phyloP scores from a whole-genome alignment of 202 grass and related monocot species.

The Panicum hallii region DNA sequence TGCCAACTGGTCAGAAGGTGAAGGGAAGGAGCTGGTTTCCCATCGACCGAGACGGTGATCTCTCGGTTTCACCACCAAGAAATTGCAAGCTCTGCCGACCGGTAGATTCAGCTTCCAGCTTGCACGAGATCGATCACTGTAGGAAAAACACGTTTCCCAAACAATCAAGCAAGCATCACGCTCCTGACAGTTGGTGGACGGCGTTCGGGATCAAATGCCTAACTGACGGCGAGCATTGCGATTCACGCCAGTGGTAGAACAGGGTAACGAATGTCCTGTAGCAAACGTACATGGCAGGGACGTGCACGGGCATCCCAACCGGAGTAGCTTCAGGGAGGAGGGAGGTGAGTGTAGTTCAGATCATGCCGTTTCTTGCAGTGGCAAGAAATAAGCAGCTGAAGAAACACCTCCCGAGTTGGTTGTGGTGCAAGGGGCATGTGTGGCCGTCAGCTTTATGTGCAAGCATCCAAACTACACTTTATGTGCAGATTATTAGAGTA shows the following conservation, averaged over 20 bases:
- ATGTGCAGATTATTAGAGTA: neutral
- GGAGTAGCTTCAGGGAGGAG: no score
- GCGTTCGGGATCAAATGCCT: neutral
- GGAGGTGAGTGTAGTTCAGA: neutral
- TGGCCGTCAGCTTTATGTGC: conserved; percentile 50
- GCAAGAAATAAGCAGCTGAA: conserved; percentile 1
- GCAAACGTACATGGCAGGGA: neutral
- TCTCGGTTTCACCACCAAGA: neutral
- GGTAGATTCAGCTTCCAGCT: neutral
- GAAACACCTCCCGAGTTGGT: neutral
- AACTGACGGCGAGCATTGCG: neutral
- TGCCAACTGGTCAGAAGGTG: neutral
- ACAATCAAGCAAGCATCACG: neutral
- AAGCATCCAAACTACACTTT: conserved; percentile 56
- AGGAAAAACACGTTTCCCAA: neutral
- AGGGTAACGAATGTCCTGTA: neutral
- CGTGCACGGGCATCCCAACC: no score
- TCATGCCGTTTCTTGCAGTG: conserved; percentile 11
- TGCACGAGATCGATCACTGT: neutral
- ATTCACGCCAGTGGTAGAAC: neutral
- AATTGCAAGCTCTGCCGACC: neutral
- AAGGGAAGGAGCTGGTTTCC: neutral
- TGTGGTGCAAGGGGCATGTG: conserved; percentile 15
- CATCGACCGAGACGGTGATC: neutral
- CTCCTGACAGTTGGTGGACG: neutral